These are phyloP conservation scores for Lactarius akahatsu DNA, from an alignment of 768 basidiomycete genomes.

Conservation along the genomic window DNA sequence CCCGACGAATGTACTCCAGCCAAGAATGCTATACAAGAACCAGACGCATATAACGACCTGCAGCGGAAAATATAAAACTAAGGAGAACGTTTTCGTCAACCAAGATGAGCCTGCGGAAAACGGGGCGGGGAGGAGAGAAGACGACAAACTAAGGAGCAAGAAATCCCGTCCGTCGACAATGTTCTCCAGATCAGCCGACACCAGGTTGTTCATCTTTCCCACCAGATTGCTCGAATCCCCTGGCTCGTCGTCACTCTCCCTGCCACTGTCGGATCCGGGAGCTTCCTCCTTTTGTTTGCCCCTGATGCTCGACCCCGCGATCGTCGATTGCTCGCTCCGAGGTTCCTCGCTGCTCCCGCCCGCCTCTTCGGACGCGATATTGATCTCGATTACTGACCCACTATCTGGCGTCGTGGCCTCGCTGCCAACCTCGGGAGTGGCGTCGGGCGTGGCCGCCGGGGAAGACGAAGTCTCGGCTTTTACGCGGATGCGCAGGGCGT, in stretches of 20 bases:
- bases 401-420: constrained; percentile 31
- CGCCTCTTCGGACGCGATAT: constrained; percentile 1
- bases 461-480: constrained; percentile 40
- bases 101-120: constrained; percentile 31
- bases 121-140: not conserved
- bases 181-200: constrained; percentile 57
- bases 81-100: not conserved
- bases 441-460: constrained; percentile 28
- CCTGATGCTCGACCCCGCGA: constrained; percentile 24
- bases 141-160: constrained; percentile 21
- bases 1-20: constrained; percentile 49
- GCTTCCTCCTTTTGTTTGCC: constrained; percentile 21
- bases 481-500: constrained; percentile 54
- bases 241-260: constrained; percentile 6
- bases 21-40: constrained; percentile 47
- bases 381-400: constrained; percentile 28
- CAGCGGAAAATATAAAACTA: constrained; percentile 41
- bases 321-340: constrained; percentile 26
- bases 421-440: constrained; percentile 31
- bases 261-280: not conserved
- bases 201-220: constrained; percentile 76
- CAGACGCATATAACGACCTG: constrained; percentile 42
- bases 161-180: constrained; percentile 36
- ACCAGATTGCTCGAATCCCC: constrained; percentile 47
- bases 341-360: constrained; percentile 25